Evolutionary conservation across 2,329 filamentous ascomycete species (phyloP).

Genomic region (Microcyclospora pomicola): DNA sequence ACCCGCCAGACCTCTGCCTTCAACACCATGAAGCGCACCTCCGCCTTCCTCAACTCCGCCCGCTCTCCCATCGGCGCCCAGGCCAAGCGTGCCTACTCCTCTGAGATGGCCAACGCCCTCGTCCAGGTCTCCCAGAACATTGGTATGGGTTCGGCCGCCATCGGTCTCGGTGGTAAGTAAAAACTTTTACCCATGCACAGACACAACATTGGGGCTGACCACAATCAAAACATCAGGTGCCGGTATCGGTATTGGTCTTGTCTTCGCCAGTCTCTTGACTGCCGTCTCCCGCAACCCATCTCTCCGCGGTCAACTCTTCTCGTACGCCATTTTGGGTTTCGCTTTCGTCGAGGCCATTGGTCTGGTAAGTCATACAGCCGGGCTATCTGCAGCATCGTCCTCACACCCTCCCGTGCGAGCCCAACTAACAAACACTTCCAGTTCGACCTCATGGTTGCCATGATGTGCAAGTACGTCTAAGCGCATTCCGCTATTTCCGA

Average conservation of each 20-base stretch:
- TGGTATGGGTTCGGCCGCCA: conserved; percentile 78
- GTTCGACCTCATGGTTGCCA: conserved; percentile 82
- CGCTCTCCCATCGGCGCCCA: conserved; percentile 34
- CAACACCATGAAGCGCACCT: conserved; percentile 61
- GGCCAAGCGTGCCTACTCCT: conserved; percentile 58
- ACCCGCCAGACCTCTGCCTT: conserved; percentile 41
- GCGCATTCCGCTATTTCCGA: conserved; percentile 1
- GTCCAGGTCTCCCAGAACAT: conserved; percentile 85
- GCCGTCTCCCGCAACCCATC: conserved; percentile 88
- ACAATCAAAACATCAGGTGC: conserved; percentile 47
- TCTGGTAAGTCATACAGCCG: conserved; percentile 19
- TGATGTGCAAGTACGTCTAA: conserved; percentile 60
- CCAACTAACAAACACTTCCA: conserved; percentile 1
- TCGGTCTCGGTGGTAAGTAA: conserved; percentile 50
- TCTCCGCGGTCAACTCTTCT: conserved; percentile 90
- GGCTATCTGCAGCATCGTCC: background rate
- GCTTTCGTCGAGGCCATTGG: conserved; percentile 87
- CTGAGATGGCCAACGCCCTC: conserved; percentile 76
- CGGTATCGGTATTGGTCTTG: conserved; percentile 90
- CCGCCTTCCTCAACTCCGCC: conserved; percentile 31
- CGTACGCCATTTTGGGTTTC: conserved; percentile 89
- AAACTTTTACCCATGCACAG: background rate
- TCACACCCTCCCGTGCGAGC: background rate
- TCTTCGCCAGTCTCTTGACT: conserved; percentile 81
- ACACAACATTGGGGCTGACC: conserved; percentile 1